Evolutionary conservation across 208 protist genomes (phyloP), one percentile per base, ranked within the genome.

Genomic region (Leishmania tropica): DNA sequence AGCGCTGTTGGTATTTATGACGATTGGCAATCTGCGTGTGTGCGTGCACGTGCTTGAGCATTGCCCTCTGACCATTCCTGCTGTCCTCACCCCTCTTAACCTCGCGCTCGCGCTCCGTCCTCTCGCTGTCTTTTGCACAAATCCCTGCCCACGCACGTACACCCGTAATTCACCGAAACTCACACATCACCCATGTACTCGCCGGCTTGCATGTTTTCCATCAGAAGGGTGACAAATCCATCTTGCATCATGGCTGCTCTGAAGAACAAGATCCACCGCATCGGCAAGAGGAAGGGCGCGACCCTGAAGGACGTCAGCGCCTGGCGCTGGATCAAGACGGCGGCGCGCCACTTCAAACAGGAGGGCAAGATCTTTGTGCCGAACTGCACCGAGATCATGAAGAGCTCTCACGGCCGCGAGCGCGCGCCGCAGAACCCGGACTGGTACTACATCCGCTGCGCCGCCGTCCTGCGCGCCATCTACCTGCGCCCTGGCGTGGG

Each of bases 401-500:
- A 99, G 94, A 99, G 98, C 76, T 98, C 94, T 72, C 89, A 92
- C 84, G 92, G 94, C 86, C 99, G 98, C 92, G 98, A 99, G 89
- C 94, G 99, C 75, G 94, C 97, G 81, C 99, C 99, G 76, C 93
- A 96, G 87, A 98, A 99, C 93, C 91, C 96, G 79, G 98, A 99
- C 94, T 99, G 99, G 99, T 99, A 98, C 91, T 99, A 99, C 94
- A 93, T 99, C 88, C 98, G 98, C 84, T 95, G 92, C 85, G 99
- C 99, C 75, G 95, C 98, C 71, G 94, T 99, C 47, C 98, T 99
- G 76, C 98, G 99, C 90, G 96, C 97, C 83, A 90, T 99, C 79
- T 99, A 99, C 93, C 81, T 99, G 47, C 96, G 97, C 87, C 94
- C 95, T 60, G 97, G 97, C 80, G 92, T 95, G 40, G 98, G 99